These are phyloP conservation scores for Rhynchosporium secalis DNA, from an alignment of 2,329 filamentous ascomycete genomes.

Conservation along the genomic window DNA sequence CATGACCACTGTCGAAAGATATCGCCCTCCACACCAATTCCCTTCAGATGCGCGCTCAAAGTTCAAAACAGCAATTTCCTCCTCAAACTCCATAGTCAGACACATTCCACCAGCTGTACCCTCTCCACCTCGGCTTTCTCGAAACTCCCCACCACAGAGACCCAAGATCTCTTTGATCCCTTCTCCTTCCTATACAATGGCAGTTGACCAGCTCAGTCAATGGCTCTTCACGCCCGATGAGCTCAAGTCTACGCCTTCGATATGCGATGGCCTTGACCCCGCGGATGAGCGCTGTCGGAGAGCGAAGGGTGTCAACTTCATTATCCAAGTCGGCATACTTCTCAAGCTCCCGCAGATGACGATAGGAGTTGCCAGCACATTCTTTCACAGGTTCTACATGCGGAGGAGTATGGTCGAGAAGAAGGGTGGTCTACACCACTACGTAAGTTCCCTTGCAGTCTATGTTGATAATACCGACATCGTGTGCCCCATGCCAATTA, in stretches of 20 bases:
- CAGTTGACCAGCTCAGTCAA: conserved; percentile 55
- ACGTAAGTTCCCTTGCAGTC: conserved; percentile 56
- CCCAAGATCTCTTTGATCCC: conserved; percentile 16
- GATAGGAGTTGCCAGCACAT: conserved; percentile 86
- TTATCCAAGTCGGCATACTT: conserved; percentile 89
- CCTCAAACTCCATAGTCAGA: conserved; percentile 49
- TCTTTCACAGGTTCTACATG: conserved; percentile 97
- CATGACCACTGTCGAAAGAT: conserved; percentile 63
- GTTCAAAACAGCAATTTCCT: conserved; percentile 44
- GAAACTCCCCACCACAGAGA: conserved; percentile 52
- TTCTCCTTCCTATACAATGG: conserved; percentile 36
- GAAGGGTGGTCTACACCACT: conserved; percentile 81
- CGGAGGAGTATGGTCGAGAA: conserved; percentile 76
- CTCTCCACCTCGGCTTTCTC: conserved; percentile 57
- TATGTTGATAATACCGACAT: conserved; percentile 10
- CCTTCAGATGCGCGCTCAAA: conserved; percentile 35
- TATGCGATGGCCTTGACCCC: conserved; percentile 75
- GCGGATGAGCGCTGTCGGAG: conserved; percentile 78
- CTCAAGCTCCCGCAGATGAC: conserved; percentile 91
- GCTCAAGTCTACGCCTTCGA: conserved; percentile 77
- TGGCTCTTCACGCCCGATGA: conserved; percentile 91
- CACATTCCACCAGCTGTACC: conserved; percentile 62
- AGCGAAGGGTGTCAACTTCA: conserved; percentile 94
- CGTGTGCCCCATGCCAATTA: conserved; percentile 17
- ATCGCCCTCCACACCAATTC: conserved; percentile 42